These are phyloP conservation scores for Sophora flavescens DNA, from an alignment of 306 rosid species.

Conservation along the genomic window DNA sequence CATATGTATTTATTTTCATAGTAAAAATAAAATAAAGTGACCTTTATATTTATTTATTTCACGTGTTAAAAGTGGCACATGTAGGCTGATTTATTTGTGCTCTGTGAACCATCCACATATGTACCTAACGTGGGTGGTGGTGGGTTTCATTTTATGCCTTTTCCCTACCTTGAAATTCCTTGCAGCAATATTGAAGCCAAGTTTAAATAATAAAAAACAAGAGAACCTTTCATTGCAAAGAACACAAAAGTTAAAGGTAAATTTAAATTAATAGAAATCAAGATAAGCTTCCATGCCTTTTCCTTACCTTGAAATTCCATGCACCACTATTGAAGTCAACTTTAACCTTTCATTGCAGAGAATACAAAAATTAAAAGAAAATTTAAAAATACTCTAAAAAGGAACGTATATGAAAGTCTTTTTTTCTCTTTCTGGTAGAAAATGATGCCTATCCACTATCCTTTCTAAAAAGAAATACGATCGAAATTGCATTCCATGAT, in stretches of 20 bases:
- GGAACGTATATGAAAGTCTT: slow-evolving; percentile 17
- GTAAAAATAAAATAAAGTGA: slow-evolving; percentile 20
- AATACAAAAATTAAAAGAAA: slow-evolving; percentile 2
- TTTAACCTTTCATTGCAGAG: slow-evolving; percentile 32
- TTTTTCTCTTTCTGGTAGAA: slow-evolving; percentile 10
- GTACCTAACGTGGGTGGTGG: slow-evolving; percentile 33
- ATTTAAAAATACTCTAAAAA: slow-evolving; percentile 23
- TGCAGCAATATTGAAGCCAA: slow-evolving; percentile 22
- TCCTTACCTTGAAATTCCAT: slow-evolving; percentile 30
- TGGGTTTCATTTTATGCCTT: slow-evolving; percentile 29
- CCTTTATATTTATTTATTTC: slow-evolving; percentile 32
- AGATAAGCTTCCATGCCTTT: slow-evolving; percentile 26
- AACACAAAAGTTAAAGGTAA: not conserved
- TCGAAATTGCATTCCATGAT: slow-evolving; percentile 32
- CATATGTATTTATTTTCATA: not conserved
- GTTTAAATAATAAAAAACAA: slow-evolving; percentile 23
- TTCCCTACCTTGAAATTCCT: slow-evolving; percentile 31
- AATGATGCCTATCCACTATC: slow-evolving; percentile 45
- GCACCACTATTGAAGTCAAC: slow-evolving; percentile 31
- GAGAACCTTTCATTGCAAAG: slow-evolving; percentile 32
- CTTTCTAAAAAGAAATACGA: slow-evolving; percentile 20
- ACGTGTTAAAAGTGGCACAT: slow-evolving; percentile 39
- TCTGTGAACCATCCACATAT: not conserved
- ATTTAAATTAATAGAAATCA: slow-evolving; percentile 23
- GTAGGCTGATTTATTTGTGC: slow-evolving; percentile 11